These are phyloP conservation scores for Phytophthora agathidicida DNA, from an alignment of 352 stramenopile species.

Conservation along the genomic window DNA sequence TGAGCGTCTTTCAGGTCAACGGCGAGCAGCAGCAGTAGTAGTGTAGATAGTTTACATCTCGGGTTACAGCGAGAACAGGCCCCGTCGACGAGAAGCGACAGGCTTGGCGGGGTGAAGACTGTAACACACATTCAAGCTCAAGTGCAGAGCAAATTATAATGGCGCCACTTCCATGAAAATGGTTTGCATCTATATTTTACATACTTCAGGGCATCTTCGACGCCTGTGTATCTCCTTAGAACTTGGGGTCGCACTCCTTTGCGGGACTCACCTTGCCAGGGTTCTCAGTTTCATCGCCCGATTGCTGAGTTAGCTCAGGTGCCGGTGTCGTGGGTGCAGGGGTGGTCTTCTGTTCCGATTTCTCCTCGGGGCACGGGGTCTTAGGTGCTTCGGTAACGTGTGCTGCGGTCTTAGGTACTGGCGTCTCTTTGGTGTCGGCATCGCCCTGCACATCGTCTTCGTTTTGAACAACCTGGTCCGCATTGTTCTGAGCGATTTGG, in stretches of 20 bases:
- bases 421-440: neutral
- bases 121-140: no score
- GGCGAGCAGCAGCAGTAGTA: no score
- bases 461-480: conserved; percentile 3
- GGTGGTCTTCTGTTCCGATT: neutral
- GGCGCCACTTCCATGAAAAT: neutral
- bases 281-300: neutral
- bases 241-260: conserved; percentile 20
- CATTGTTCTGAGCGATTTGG: conserved; percentile 1
- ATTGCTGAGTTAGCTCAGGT: conserved; percentile 1
- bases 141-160: neutral
- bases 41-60: no score
- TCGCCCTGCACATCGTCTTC: conserved; percentile 9
- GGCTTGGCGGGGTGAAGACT: no score
- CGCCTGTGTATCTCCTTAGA: conserved; percentile 6
- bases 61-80: no score
- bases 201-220: no score
- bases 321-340: neutral
- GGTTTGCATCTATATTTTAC: conserved; percentile 3
- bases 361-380: neutral
- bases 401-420: conserved; percentile 2
- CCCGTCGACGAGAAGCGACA: no score
- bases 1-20: no score
- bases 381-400: neutral
- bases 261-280: conserved; percentile 1